These are phyloP conservation scores for Pyrenula aspistea DNA, from an alignment of 495 filamentous ascomycete genomes.

Conservation along the genomic window DNA sequence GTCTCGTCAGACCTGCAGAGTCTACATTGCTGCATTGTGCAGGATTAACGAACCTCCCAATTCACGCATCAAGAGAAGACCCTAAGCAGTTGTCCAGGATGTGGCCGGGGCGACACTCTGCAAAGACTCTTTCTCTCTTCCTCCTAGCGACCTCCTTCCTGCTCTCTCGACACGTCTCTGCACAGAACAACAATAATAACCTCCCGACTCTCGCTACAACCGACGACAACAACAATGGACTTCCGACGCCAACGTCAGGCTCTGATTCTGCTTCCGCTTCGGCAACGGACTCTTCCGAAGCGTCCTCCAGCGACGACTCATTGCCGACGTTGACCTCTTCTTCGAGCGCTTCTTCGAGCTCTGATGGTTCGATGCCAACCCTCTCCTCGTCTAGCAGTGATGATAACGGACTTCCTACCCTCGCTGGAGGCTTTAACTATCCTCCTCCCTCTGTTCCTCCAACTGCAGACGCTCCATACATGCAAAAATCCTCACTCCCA, in stretches of 20 bases:
- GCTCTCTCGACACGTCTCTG: neutral
- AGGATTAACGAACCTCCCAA: neutral
- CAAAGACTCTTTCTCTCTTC: neutral
- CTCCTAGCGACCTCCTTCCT: neutral
- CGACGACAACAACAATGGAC: neutral
- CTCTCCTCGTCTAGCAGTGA: slow-evolving; percentile 12
- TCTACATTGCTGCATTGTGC: neutral
- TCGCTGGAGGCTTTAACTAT: slow-evolving; percentile 26
- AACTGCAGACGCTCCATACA: slow-evolving; percentile 78
- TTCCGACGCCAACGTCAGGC: neutral
- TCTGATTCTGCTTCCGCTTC: neutral
- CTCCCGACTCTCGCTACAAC: neutral
- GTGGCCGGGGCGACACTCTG: neutral
- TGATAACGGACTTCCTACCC: slow-evolving; percentile 17
- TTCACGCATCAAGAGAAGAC: neutral
- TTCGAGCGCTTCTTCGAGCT: slow-evolving; percentile 4
- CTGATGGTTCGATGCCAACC: slow-evolving; percentile 9
- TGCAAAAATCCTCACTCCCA: slow-evolving; percentile 82
- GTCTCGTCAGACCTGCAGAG: neutral
- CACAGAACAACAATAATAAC: neutral
- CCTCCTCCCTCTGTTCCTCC: slow-evolving; percentile 64
- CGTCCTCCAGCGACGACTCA: neutral
- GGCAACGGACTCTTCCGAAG: neutral
- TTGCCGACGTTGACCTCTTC: neutral
- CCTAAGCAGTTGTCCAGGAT: neutral